phyloP scores from a whole-genome alignment of 1,284 basidiomycete species.

The Austroboletus rostrupii region DNA sequence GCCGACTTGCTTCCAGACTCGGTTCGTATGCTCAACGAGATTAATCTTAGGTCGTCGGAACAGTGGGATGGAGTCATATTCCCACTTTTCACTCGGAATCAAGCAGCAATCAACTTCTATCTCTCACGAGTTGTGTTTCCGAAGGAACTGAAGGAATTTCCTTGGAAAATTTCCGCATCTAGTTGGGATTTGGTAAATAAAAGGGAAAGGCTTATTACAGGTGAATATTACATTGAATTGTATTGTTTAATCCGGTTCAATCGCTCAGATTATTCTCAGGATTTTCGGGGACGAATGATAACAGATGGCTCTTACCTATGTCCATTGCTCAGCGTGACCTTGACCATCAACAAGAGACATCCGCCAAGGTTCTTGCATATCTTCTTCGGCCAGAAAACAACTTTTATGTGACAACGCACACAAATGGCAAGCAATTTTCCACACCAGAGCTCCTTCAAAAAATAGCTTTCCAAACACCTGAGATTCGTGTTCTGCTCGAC shows the following conservation, averaged over 20 bases:
- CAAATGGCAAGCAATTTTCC: not conserved
- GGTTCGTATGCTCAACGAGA: constrained; percentile 10
- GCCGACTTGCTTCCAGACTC: constrained; percentile 20
- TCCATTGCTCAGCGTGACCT: constrained; percentile 12
- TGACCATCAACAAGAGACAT: constrained; percentile 13
- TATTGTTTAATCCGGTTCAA: too few relatives aligned
- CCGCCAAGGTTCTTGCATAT: constrained; percentile 39
- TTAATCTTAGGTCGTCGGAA: constrained; percentile 39
- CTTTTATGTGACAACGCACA: not conserved
- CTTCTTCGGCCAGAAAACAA: constrained; percentile 29
- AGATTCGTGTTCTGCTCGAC: not conserved
- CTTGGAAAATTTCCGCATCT: constrained; percentile 41
- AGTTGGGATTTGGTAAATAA: constrained; percentile 47
- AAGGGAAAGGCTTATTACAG: not conserved
- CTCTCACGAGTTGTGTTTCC: constrained; percentile 28
- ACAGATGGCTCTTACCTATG: constrained; percentile 4
- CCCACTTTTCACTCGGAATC: constrained; percentile 36
- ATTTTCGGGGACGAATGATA: constrained; percentile 11
- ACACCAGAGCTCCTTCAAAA: not conserved
- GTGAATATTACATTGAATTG: not conserved
- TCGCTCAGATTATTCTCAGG: not conserved
- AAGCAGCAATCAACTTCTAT: constrained; percentile 45
- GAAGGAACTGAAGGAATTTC: constrained; percentile 40
- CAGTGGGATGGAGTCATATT: constrained; percentile 31
- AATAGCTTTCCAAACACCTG: not conserved